Base-by-base conservation (phyloP, 257 asterid species). In the Ophiorrhiza pumila region DNA sequence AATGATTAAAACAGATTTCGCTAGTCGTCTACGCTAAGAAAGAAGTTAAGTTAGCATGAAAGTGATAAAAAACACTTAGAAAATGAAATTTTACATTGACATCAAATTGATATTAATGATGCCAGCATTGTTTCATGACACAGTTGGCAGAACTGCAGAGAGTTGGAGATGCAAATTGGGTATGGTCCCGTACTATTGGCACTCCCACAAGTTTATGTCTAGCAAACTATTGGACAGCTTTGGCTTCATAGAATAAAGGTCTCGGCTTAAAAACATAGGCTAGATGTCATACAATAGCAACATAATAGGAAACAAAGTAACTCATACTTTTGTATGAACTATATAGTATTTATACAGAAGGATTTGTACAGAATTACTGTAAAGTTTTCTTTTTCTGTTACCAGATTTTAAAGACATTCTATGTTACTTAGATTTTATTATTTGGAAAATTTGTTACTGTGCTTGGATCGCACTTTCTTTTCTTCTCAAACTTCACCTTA, bases 121-220 rank as follows among this genome's bases (percentile, higher is more conserved):
- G 29, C 64, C 2, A 41, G 45, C 27, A 57, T 68, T 45, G 25
- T 31, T 73, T 61, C 32, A 47, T 80, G 65, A 69, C 89, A 93
- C 89, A 93, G 98, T 71, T 93, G 78, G 98, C 90, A 72, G 96
- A 93, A 81, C 62, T 93, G 90, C 77, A 60, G 55, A 86, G 81
- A 45, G 66, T 12, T 69, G 97, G 79, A 7, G 87, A 83, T 68
- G 62, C 31, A 50, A 50, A 76, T 6, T 91, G 98, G 98, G 56
- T 63, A 68, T 93, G 98, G 98, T 75, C 90, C 23, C 93, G 87
- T 9, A 88, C 88, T 43, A 93, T 93, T 45, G 96, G 81, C 31
- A 93, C 98, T 65, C 98, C 98, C n/a, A 78, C 86, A 42, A 93
- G 92, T 82, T 83, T 76, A 64, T 93, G 97, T 62, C 32, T 78